Evolutionary conservation across 176 grass and related monocot species (phyloP), one percentile per base, ranked within the genome.

Genomic region (Poa pratensis): DNA sequence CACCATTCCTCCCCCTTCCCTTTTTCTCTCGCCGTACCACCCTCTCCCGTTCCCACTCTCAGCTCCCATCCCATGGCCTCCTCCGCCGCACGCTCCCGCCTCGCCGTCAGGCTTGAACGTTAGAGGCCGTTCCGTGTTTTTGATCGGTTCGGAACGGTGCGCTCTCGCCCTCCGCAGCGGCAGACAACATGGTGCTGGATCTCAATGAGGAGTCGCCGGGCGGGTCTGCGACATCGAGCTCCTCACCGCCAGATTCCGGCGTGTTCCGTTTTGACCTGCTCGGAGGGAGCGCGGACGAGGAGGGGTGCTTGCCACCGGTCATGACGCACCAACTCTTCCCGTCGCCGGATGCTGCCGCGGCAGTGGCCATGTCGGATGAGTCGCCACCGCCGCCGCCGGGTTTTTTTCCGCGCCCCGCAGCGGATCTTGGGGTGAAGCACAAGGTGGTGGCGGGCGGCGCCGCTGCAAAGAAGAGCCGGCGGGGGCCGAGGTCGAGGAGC

Each of bases 401-500:
- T 19, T 40, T 68, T 4, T 81, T 55, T 50, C 53, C 32, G 49
- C 52, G 15, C 23, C 40, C 80, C 71, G 9, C 72, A 11, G 20
- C 54, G 50, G 86, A 89, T 74, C 39, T 82, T 81, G 62, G 20
- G 9, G 9, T 49, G 40, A 51, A 28, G 7, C 49, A 75, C 48
- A 71, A 32, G 34, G 24, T 9, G 5, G 67, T 26, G 18, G 60
- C 11, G 9, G 57, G 55, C 22, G 50, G 30, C 7, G 50, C 27
- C 80, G 77, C 82, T 82, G 85, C 80, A 68, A 97, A 91, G 90
- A 97, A 94, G 88, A 94, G 92, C 89, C 81, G 95, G 35, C 86
- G 95, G 3, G 95, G 95, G 4, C 95, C 95, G 24, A 86, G 95
- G 88, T 97, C 92, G 6, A 85, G 95, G 14, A 97, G 90, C 82